These are phyloP conservation scores for Cryoendolithus antarcticus DNA, from an alignment of 2,329 filamentous ascomycete species.

Conservation along the genomic window DNA sequence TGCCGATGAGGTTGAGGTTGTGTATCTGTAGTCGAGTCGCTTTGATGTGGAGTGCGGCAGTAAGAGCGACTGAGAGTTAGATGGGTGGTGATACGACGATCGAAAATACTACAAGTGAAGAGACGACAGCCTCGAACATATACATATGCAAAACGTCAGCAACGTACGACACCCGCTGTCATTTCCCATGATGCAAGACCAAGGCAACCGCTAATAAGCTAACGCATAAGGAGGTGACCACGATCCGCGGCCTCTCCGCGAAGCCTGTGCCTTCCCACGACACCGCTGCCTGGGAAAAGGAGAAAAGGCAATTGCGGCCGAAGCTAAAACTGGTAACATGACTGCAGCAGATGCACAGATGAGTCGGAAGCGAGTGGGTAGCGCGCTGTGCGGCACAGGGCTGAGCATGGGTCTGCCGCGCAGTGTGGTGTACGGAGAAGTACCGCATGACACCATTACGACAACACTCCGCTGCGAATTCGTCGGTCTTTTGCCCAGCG, in stretches of 20 bases:
- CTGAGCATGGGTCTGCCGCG: background rate
- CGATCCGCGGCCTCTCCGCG: slow-evolving; percentile 1
- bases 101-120: background rate
- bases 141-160: slow-evolving; percentile 4
- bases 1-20: background rate
- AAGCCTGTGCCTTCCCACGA: slow-evolving; percentile 1
- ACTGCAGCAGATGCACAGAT: slow-evolving; percentile 3
- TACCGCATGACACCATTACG: no score
- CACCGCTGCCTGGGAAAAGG: slow-evolving; percentile 5
- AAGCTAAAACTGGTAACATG: slow-evolving; percentile 8
- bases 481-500: background rate
- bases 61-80: background rate
- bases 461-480: background rate
- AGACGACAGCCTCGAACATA: slow-evolving; percentile 1
- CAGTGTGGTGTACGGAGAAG: no score
- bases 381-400: background rate
- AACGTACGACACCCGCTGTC: slow-evolving; percentile 5
- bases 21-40: background rate
- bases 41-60: background rate
- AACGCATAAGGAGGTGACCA: slow-evolving; percentile 9
- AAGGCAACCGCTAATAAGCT: slow-evolving; percentile 7
- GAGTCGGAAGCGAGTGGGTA: background rate
- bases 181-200: slow-evolving; percentile 18
- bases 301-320: slow-evolving; percentile 4
- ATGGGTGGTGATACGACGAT: background rate